Base-by-base conservation (phyloP, 495 filamentous ascomycete species). In the Articulospora tetracladia region DNA sequence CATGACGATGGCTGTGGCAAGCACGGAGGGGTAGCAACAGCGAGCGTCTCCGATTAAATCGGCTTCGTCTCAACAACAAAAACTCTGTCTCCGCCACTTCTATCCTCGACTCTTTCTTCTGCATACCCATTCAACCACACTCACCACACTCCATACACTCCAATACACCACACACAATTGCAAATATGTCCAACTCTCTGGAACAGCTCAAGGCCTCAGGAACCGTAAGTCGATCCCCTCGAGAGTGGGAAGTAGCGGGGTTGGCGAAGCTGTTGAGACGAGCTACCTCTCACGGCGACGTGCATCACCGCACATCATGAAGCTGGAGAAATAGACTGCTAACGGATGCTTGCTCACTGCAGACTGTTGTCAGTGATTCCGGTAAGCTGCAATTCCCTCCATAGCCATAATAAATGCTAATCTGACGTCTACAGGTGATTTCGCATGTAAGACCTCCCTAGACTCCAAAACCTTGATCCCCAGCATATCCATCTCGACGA, bases 311-410 rank as follows among this genome's bases (percentile, higher is more conserved):
- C 39, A 17, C 39, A 19, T 15, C 3, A 17, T 3, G 3, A n/a
- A 44, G 10, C 10, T 8, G 39, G 39, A 44, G 17, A 44, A 44
- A 8, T 44, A 48, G n/a, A 7, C 65, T 66, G 58, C 64, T 69
- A 62, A 69, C 56, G 7, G n/a, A 1, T 58, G 10, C 41, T 20
- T 32, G n/a, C 34, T 13, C 13, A 26, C 24, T 30, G 30, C 34
- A 93, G 87, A 90, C 90, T 58, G 93, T 97, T 70, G 92, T 97
- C 74, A 93, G 91, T 76, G 94, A 98, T 79, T 96, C 92, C 74
- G 94, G 93, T 86, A 88, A 87, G 85, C 69, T 64, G 23, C 49
- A 56, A 51, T 22, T 48, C 44, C 27, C 50, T 41, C 50, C 20
- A 46, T 32, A 20, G n/a, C 20, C 47, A 39, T 34, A 55, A 57